Conservation (phyloP, 306 rosid genomes). For the Ceratonia siliqua region DNA sequence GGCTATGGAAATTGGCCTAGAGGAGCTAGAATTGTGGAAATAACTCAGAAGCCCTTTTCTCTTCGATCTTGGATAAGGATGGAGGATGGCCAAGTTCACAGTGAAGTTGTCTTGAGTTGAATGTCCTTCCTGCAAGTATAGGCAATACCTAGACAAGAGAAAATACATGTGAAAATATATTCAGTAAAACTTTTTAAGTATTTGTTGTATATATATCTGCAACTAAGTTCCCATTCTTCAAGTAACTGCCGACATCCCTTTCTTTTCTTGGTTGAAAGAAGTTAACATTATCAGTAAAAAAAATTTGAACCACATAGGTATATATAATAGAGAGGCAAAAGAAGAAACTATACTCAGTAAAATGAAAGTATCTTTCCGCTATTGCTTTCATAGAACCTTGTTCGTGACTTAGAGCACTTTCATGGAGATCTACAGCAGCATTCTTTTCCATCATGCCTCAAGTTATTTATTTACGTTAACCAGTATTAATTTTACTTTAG, state of each 20-base stretch:
- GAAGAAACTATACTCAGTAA: not conserved
- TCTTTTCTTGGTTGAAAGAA: not conserved
- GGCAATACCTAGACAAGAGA: not conserved
- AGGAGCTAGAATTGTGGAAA: constrained; percentile 57
- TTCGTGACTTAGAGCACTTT: not conserved
- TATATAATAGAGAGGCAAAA: not conserved
- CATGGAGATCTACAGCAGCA: not conserved
- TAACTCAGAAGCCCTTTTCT: constrained; percentile 52
- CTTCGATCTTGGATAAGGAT: constrained; percentile 62
- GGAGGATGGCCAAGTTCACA: constrained; percentile 59
- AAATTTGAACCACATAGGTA: too few relatives aligned
- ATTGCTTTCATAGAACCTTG: not conserved
- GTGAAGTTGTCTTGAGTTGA: constrained; percentile 40
- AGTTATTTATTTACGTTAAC: too few relatives aligned
- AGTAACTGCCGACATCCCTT: not conserved
- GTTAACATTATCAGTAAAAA: not conserved
- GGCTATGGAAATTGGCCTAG: constrained; percentile 65
- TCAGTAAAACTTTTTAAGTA: not conserved
- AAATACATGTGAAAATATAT: not conserved
- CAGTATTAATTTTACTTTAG: too few relatives aligned
- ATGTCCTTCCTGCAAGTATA: not conserved
- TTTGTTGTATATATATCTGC: not conserved
- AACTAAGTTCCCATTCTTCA: not conserved
- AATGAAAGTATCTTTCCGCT: not conserved
- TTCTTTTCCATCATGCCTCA: not conserved